Evolutionary conservation across 2,329 filamentous ascomycete species (phyloP).

Genomic region (Cordyceps tenuipes): DNA sequence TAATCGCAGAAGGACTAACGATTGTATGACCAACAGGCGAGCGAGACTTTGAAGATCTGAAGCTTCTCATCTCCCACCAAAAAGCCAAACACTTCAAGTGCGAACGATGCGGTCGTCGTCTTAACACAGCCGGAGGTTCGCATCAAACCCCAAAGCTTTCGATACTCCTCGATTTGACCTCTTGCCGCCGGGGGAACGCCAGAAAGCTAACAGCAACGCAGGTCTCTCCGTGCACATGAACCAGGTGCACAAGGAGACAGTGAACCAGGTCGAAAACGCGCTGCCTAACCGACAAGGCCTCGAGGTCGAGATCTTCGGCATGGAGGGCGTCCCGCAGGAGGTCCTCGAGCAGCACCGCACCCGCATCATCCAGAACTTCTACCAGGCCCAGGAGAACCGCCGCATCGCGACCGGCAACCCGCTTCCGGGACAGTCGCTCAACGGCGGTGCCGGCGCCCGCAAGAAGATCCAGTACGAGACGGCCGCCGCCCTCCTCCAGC

Average conservation of each 20-base stretch:
- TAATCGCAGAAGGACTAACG: background rate
- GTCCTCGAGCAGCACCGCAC: constrained; percentile 76
- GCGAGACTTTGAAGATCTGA: constrained; percentile 94
- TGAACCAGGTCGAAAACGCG: constrained; percentile 84
- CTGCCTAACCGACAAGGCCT: constrained; percentile 76
- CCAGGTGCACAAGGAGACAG: constrained; percentile 93
- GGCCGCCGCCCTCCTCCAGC: constrained; percentile 68
- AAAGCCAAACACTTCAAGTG: constrained; percentile 99
- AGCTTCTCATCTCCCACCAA: constrained; percentile 93
- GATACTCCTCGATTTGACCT: background rate
- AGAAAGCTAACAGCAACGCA: constrained; percentile 28
- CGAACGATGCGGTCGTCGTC: constrained; percentile 74
- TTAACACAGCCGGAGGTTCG: constrained; percentile 91
- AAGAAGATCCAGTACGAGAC: constrained; percentile 69
- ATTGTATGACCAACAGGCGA: constrained; percentile 46
- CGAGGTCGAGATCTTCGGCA: constrained; percentile 94
- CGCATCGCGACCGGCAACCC: constrained; percentile 79
- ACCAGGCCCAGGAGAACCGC: constrained; percentile 75
- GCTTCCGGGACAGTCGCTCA: constrained; percentile 54
- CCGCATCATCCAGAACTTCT: constrained; percentile 76
- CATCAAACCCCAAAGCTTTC: background rate
- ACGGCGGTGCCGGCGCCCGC: constrained; percentile 44
- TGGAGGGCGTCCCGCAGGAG: constrained; percentile 91
- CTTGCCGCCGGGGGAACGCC: background rate
- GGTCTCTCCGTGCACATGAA: constrained; percentile 95